Conservation (phyloP, 192 early-diverging fungal species). For the Piromyces finnis region DNA sequence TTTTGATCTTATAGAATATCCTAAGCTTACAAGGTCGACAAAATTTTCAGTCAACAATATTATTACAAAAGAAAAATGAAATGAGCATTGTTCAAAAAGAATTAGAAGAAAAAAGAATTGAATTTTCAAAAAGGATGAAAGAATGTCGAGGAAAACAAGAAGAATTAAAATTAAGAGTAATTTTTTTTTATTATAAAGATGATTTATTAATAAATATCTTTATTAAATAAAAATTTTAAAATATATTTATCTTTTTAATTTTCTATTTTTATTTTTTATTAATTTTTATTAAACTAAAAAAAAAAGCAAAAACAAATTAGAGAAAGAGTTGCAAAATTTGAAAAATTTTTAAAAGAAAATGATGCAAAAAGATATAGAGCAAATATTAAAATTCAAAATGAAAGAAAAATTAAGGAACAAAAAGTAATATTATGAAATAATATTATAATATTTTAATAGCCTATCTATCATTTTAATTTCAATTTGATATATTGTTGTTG, state of each 20-base stretch:
- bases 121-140: slow-evolving; percentile 44
- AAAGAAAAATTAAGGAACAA: slow-evolving; percentile 29
- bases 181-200: too few species aligned
- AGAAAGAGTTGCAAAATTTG: slow-evolving; percentile 41
- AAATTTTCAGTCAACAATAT: slow-evolving; percentile 28
- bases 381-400: slow-evolving; percentile 28
- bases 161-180: slow-evolving; percentile 29
- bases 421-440: too few species aligned
- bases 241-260: too few species aligned
- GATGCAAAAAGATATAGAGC: slow-evolving; percentile 43
- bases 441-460: too few species aligned
- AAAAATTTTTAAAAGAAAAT: slow-evolving; percentile 47
- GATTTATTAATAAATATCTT: too few species aligned
- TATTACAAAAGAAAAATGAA: slow-evolving; percentile 40
- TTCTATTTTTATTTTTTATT: too few species aligned
- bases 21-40: not conserved
- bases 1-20: not conserved
- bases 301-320: slow-evolving; percentile 38
- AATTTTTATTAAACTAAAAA: not conserved
- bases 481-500: too few species aligned
- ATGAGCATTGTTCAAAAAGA: slow-evolving; percentile 28
- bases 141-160: slow-evolving; percentile 43
- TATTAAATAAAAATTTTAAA: too few species aligned
- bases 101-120: slow-evolving; percentile 28
- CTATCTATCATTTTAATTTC: too few species aligned